A percentile compares a stretch with the other conserved stretches of the same genome.
Conservation (phyloP, 345 rosid species). For the Eucalyptus curtisii region DNA sequence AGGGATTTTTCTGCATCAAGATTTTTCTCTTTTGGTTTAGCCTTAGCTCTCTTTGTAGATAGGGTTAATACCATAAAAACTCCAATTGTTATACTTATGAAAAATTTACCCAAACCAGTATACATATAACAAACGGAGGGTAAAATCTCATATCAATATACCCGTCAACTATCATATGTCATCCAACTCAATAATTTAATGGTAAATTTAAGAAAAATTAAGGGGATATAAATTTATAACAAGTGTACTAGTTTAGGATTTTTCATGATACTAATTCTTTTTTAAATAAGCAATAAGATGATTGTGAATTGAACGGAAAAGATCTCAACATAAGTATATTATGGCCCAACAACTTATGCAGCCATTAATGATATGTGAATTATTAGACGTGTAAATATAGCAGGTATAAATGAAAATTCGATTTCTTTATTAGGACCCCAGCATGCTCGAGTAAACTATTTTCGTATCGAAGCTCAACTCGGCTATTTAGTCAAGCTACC, state of each 20-base stretch:
- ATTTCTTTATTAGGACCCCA: background rate
- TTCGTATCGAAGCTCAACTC: background rate
- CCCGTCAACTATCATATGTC: fast-evolving
- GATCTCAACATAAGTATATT: background rate
- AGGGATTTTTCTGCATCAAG: background rate
- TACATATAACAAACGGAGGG: no score
- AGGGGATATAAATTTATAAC: fast-evolving
- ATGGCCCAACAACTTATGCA: background rate
- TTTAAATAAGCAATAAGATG: no score
- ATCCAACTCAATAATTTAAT: no score
- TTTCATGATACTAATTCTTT: no score
- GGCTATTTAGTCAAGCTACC: background rate
- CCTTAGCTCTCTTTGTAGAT: background rate
- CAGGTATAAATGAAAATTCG: background rate
- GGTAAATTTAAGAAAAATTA: fast-evolving
- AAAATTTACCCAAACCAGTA: no score
- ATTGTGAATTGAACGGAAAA: background rate
- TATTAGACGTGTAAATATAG: background rate
- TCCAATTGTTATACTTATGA: fast-evolving
- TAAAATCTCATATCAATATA: no score
- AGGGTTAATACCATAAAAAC: no score
- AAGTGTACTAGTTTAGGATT: no score
- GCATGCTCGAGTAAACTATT: background rate
- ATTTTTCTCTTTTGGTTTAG: background rate
- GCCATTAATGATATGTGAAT: background rate